Evolutionary conservation across 345 rosid genomes (phyloP), one percentile per base, ranked within the genome.

Genomic region (Eucalyptus guilfoylei): DNA sequence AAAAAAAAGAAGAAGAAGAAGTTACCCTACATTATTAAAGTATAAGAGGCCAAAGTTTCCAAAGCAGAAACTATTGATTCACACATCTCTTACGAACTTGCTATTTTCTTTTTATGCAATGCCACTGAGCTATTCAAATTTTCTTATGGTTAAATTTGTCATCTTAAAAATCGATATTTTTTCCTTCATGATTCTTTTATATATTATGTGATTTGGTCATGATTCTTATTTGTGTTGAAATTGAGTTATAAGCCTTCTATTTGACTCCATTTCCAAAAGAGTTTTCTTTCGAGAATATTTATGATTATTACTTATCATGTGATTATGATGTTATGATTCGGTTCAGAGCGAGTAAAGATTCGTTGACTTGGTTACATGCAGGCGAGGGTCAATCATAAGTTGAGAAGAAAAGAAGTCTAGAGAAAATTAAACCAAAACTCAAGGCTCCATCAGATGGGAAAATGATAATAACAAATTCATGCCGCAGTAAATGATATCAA

Each of bases 141-240:
- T 55, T 64, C 10, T 14, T 15, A 64, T 0, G 0, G 3, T 64
- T 30, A 64, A 64, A 64, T 1, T 30, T 0, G 4, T 64, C 3
- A 64, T 64, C 17, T 5, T 64, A 64, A 30, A 64, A 14, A 4
- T 64, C 1, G 10, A 64, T 64, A 14, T 30, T 64, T 64, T 12
- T 64, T 2, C 1, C 4, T 5, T 5, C 4, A 3, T 14, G 34
- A 30, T 64, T 64, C 9, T 62, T n/a, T 8, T 64, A 0, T 7
- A 64, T 14, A 4, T 64, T 21, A 21, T 76, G 8, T 8, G 6
- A 32, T 72, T 34, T 34, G 42, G 12, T 16, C 80, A 32, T 15
- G 0, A 1, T 34, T 8, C 12, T 32, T 69, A 32, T 28, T 28
- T 30, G 34, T 7, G 16, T 30, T 30, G 37, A 64, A 64, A n/a